Conservation (phyloP, 257 asterid species). For the Salvia rosmarinus region DNA sequence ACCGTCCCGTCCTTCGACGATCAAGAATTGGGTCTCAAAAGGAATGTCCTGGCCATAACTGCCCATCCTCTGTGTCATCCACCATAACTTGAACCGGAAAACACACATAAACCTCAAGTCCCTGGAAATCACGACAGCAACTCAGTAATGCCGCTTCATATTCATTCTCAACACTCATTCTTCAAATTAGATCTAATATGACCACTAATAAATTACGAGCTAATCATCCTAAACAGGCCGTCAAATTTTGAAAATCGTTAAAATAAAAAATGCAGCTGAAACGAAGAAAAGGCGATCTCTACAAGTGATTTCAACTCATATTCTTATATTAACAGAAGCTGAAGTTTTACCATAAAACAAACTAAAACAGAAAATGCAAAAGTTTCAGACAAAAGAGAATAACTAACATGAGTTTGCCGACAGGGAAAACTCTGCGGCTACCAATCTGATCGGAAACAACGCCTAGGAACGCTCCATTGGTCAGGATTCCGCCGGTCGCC, state of each 20-base stretch:
- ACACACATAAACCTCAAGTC: slow-evolving; percentile 85
- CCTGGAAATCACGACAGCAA: slow-evolving; percentile 44
- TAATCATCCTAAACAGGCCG: not conserved
- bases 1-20: slow-evolving; percentile 70
- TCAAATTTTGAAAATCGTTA: not conserved
- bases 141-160: slow-evolving; percentile 17
- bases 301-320: not conserved
- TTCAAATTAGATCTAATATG: slow-evolving; percentile 9
- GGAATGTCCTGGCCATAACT: slow-evolving; percentile 75
- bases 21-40: slow-evolving; percentile 82
- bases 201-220: not conserved
- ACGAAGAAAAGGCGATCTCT: not conserved
- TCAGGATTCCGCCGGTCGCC: slow-evolving; percentile 59
- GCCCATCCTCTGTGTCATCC: slow-evolving; percentile 99
- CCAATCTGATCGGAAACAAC: slow-evolving; percentile 71
- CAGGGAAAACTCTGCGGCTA: slow-evolving; percentile 72
- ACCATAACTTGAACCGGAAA: slow-evolving; percentile 94
- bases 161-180: not conserved
- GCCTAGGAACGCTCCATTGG: slow-evolving; percentile 81
- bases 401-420: slow-evolving; percentile 76
- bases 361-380: not conserved
- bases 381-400: not conserved
- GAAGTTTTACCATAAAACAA: not conserved
- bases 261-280: not conserved
- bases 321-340: not conserved